A percentile compares a stretch with the other conserved stretches of the same genome.
These are phyloP conservation scores for Brassica cretica DNA, from an alignment of 345 rosid species.

Conservation along the genomic window DNA sequence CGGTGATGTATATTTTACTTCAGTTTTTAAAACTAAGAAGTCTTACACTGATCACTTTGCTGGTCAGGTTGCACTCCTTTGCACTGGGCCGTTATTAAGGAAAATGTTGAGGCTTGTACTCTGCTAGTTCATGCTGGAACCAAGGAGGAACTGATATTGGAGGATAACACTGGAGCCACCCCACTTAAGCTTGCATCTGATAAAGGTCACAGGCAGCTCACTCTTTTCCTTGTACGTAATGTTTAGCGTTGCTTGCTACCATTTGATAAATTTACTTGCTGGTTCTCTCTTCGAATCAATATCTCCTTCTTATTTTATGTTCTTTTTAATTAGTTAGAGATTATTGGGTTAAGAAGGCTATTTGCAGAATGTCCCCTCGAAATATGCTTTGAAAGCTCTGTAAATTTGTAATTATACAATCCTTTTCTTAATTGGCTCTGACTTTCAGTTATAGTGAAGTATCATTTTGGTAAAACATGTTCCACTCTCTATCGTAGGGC, in stretches of 20 bases:
- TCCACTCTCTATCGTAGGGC: slow-evolving; percentile 14
- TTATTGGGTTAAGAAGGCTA: not conserved
- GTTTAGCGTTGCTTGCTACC: slow-evolving; percentile 32
- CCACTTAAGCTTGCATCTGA: slow-evolving; percentile 87
- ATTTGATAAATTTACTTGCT: not conserved
- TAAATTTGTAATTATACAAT: not conserved
- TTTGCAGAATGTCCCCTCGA: not conserved
- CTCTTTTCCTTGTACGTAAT: slow-evolving; percentile 87
- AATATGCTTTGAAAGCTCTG: not conserved
- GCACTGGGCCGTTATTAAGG: slow-evolving; percentile 90
- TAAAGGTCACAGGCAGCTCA: slow-evolving; percentile 89
- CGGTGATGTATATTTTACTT: not conserved
- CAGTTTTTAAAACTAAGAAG: not conserved
- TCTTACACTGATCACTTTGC: slow-evolving; percentile 19
- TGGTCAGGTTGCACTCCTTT: slow-evolving; percentile 88
- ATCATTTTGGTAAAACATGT: slow-evolving; percentile 1
- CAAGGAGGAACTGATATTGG: slow-evolving; percentile 67
- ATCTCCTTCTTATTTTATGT: not conserved
- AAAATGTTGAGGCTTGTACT: slow-evolving; percentile 77
- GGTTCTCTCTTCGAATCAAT: not conserved
- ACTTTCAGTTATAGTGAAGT: not conserved
- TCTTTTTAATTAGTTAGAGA: not conserved
- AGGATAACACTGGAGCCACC: slow-evolving; percentile 84
- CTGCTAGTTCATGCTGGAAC: slow-evolving; percentile 89
- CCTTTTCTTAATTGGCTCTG: not conserved